Evolutionary conservation across 345 rosid genomes (phyloP), one percentile per base, ranked within the genome.

Genomic region (Eucalyptus leucophloia): DNA sequence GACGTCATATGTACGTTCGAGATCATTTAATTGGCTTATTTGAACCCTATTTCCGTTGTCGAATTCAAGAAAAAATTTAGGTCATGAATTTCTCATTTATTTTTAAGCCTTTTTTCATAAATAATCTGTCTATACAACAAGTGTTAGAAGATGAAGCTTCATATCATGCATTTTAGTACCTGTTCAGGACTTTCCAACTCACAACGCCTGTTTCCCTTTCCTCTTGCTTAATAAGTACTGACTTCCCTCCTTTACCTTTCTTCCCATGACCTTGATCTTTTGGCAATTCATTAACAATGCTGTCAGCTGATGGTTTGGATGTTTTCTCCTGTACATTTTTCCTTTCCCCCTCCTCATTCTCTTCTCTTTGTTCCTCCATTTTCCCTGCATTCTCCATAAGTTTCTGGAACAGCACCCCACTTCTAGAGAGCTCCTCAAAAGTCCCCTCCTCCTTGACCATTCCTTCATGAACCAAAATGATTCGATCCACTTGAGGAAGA

Each of bases 371-470:
- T 89, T 95, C 95, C 91, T 95, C 99, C 96, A 97, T 96, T 93
- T 97, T 97, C 32, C 99, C 99, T 26, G 98, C 98, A 93, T 97
- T 98, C 92, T 96, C 97, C 99, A 97, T 97, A 42, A 97, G 93
- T 93, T 94, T 97, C 92, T 97, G 94, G 94, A 98, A 96, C 72
- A 96, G 89, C 88, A 26, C 86, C 62, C 99, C 99, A 50, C 91
- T 94, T 92, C 81, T 93, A 37, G 97, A 96, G 90, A 98, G 94
- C 93, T 96, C 99, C 93, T 94, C 94, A 88, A 95, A 98, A 86
- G 96, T 96, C 90, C 99, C 99, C 86, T 95, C 96, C 92, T 97
- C 99, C 91, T 95, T 95, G 86, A 98, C 93, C 92, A 88, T 91
- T 91, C 99, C 99, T 58, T 96, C 96, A 62, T 93, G 92, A 51